phyloP scores from a whole-genome alignment of 257 asterid genomes.

The Pogostemon cablin region DNA sequence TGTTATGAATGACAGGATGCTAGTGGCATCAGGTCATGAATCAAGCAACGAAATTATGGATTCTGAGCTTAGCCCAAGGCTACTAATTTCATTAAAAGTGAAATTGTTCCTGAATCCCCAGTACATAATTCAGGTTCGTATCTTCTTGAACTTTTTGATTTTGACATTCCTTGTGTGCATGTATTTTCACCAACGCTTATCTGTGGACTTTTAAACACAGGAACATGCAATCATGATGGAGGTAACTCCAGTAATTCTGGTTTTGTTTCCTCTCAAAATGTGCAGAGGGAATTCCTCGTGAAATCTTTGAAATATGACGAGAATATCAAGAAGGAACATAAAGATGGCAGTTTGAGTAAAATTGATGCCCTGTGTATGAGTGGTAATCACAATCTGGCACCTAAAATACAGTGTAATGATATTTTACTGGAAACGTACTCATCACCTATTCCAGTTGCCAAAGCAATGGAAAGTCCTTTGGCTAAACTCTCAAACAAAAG shows the following conservation, averaged over 20 bases:
- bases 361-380: slow-evolving; percentile 28
- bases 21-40: slow-evolving; percentile 40
- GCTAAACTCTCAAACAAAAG: slow-evolving; percentile 47
- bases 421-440: slow-evolving; percentile 36
- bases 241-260: slow-evolving; percentile 37
- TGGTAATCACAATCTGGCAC: slow-evolving; percentile 40
- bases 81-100: slow-evolving; percentile 70
- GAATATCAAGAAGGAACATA: too few relatives aligned
- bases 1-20: slow-evolving; percentile 32
- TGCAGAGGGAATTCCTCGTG: slow-evolving; percentile 29
- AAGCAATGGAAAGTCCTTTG: slow-evolving; percentile 51
- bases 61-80: slow-evolving; percentile 80
- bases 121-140: slow-evolving; percentile 47
- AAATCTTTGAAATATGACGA: background rate
- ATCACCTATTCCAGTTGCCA: slow-evolving; percentile 38
- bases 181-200: slow-evolving; percentile 24
- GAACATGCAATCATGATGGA: slow-evolving; percentile 30
- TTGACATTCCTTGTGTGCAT: slow-evolving; percentile 1
- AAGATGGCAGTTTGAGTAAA: slow-evolving; percentile 13
- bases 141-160: slow-evolving; percentile 16
- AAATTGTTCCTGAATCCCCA: slow-evolving; percentile 95
- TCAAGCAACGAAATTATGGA: slow-evolving; percentile 41
- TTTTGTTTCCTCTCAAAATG: slow-evolving; percentile 38
- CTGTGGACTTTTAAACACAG: slow-evolving; percentile 43
- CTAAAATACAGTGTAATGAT: slow-evolving; percentile 28